Base-by-base conservation (phyloP, 148 eudicot species). In the Persicaria maculosa region DNA sequence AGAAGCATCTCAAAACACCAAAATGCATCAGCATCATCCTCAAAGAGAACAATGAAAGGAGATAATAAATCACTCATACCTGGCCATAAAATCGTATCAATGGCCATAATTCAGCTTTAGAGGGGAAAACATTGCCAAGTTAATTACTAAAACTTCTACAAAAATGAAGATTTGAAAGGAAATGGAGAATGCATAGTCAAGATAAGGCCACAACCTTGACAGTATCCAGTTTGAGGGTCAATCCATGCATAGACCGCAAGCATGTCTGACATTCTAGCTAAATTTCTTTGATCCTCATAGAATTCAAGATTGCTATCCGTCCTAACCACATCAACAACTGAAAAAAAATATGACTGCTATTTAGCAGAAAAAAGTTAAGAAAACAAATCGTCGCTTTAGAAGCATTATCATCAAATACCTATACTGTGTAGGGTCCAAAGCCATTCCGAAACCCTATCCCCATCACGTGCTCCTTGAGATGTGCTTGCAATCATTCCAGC, bases 1-100 rank as follows among this genome's bases (percentile, higher is more conserved):
- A 94, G 78, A 84, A 94, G 96, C 97, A 87, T 94, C 85, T 94
- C 98, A 83, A 94, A 94, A 85, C 98, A 94, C 98, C 98, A 94
- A 83, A 94, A 94, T 67, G 98, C 98, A 87, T 94, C 98, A 77
- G 97, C 97, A 77, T 94, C 83, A 84, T 94, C 89, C 85, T 94
- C 98, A 71, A 94, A 94, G 72, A 94, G 96, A 73, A 94, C 97
- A 16, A 94, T 84, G 80, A 94, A 94, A 73, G 98, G 98, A 52
- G 98, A 94, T 53, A 94, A 85, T 84, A 94, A 77, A 86, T 94
- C 98, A 58, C 98, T 94, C 98, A 94, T 91, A 70, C 98, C 98
- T 94, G 80, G 77, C 74, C 79, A 76, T 69, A 64, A 40, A 75
- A 47, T 53, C 17, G 6, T 17, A 6, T 65, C 70, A 65, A 65